Percentiles rank a stretch among this genome's conserved stretches.
Evolutionary conservation across 306 rosid genomes (phyloP).

Genomic region (Castanopsis chinensis): DNA sequence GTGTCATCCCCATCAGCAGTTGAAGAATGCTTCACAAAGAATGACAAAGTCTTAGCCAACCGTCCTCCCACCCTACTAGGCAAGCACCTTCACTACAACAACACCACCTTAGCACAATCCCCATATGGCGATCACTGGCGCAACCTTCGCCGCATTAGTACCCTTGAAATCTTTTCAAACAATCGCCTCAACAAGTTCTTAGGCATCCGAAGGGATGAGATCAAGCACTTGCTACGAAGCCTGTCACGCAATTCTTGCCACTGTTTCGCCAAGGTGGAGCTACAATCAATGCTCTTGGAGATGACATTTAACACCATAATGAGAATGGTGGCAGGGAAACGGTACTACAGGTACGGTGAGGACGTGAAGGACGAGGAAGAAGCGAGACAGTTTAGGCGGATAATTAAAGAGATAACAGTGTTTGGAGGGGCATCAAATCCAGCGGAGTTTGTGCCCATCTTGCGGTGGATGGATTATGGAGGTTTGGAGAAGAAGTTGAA

Average conservation of each 20-base stretch:
- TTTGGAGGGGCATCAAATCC: slow-evolving; percentile 24
- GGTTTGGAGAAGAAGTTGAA: slow-evolving; percentile 13
- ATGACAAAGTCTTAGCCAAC: slow-evolving; percentile 55
- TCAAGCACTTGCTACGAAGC: slow-evolving; percentile 23
- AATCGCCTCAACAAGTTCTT: slow-evolving; percentile 27
- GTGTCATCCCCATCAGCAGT: slow-evolving; percentile 45
- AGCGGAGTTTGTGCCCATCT: slow-evolving; percentile 41
- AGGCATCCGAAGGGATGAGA: slow-evolving; percentile 42
- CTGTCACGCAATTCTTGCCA: slow-evolving; percentile 4
- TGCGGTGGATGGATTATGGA: slow-evolving; percentile 34
- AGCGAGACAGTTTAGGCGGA: slow-evolving; percentile 38
- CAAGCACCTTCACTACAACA: slow-evolving; percentile 45
- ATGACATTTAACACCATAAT: slow-evolving; percentile 54
- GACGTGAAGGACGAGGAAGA: slow-evolving; percentile 33
- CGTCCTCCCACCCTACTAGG: slow-evolving; percentile 27
- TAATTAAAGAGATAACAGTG: slow-evolving; percentile 18
- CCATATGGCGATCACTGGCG: slow-evolving; percentile 86
- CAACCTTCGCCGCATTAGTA: slow-evolving; percentile 62
- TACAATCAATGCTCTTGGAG: slow-evolving; percentile 31
- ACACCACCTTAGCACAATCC: slow-evolving; percentile 23
- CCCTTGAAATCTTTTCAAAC: slow-evolving; percentile 55
- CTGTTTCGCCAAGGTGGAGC: slow-evolving; percentile 31
- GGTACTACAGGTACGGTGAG: slow-evolving; percentile 45
- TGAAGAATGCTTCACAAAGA: slow-evolving; percentile 70
- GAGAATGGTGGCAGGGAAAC: slow-evolving; percentile 70